Evolutionary conservation across 371 early-diverging fungal species (phyloP), one percentile per base, ranked within the genome.

Genomic region (Mucor plumbeus): DNA sequence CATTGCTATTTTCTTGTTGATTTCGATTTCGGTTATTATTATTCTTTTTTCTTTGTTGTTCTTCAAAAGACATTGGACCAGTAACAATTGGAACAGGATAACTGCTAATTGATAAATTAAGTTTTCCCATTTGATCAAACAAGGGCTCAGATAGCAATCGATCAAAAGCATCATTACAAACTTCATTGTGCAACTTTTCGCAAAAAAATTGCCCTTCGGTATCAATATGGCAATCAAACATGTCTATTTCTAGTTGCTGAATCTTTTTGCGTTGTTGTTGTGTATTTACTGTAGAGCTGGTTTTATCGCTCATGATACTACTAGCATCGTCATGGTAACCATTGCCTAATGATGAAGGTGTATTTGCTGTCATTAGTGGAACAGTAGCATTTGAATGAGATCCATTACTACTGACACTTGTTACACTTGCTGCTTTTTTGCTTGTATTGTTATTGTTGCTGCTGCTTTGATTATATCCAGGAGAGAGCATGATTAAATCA

Each of bases 141-240:
- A 82, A 60, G 14, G 82, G 82, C 31, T 82, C 78, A 13, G 69
- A 72, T 11, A 82, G 55, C n/a, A 82, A 41, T 5, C 65, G 72
- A 21, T 76, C 65, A 35, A 81, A 68, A 0, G 71, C 71, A 36
- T 76, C 68, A 19, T 71, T 64, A 8, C 73, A 73, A 4, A 76
- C 73, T 59, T 79, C 68, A 10, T 70, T 61, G 13, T 69, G 54
- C 4, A 81, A 40, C 21, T 54, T 63, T 40, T 75, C 56, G 34
- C 72, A 75, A 21, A 80, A 82, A 1, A 63, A 17, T 26, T 61
- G 68, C 1, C 71, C 72, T 55, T 76, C 72, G 3, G 56, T 40
- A 26, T 74, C 70, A 40, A 74, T 73, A 47, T 73, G 73, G 35
- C 73, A 73, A 40, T 65, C 69, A 41, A 69, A 55, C 59, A 73